Evolutionary conservation across 305 asterid genomes (phyloP).

Genomic region (Striga hermonthica): DNA sequence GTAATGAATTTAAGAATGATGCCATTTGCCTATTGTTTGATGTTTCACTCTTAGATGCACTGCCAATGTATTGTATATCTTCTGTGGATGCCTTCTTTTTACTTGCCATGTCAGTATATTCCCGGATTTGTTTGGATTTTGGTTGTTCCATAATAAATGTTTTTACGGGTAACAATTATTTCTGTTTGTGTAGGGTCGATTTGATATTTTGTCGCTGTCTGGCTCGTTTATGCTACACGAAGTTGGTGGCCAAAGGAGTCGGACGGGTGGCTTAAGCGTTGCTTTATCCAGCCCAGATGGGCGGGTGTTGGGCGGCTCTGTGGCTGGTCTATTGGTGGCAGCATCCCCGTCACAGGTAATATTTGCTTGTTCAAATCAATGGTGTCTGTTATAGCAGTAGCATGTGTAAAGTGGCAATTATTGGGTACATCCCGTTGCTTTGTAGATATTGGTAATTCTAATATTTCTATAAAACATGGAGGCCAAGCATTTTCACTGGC

Average conservation of each 20-base stretch:
- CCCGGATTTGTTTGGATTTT: conserved; percentile 9
- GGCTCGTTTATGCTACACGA: conserved; percentile 60
- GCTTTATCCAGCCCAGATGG: conserved; percentile 52
- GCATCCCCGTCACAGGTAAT: conserved; percentile 65
- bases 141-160: neutral
- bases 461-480: neutral
- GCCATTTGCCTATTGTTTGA: conserved; percentile 8
- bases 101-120: neutral
- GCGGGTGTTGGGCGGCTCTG: conserved; percentile 53
- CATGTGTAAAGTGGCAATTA: neutral
- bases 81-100: neutral
- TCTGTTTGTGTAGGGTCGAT: conserved; percentile 45
- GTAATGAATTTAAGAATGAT: neutral
- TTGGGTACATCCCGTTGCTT: neutral
- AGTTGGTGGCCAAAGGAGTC: conserved; percentile 48
- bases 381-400: too few relatives aligned
- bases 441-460: neutral
- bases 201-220: conserved; percentile 56
- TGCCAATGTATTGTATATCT: neutral
- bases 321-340: conserved; percentile 56
- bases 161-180: neutral
- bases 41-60: neutral
- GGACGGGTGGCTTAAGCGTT: conserved; percentile 59
- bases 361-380: conserved; percentile 2
- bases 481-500: neutral